These are phyloP conservation scores for Salvia miltiorrhiza DNA, from an alignment of 257 asterid genomes.

Conservation along the genomic window DNA sequence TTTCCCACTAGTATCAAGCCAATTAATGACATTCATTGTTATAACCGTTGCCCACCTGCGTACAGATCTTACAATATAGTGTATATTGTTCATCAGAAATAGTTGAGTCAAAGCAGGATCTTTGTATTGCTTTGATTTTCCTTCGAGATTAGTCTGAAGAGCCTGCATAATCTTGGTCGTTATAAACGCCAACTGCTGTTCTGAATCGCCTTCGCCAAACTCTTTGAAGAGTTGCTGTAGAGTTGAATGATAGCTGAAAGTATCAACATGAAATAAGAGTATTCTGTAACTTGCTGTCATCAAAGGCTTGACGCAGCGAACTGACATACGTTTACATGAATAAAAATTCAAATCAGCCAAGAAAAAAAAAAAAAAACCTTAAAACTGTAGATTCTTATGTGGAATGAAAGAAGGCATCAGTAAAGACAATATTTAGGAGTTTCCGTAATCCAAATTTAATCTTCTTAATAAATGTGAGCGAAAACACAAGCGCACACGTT, in stretches of 20 bases:
- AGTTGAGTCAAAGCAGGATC: conserved; percentile 93
- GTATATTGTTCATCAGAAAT: conserved; percentile 89
- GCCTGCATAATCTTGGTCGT: conserved; percentile 87
- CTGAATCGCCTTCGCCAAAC: conserved; percentile 47
- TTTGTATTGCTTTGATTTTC: conserved; percentile 88
- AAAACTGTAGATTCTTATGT: too few relatives aligned
- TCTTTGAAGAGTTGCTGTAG: conserved; percentile 78
- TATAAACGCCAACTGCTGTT: conserved; percentile 58
- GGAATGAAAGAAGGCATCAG: background rate
- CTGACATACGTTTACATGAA: background rate
- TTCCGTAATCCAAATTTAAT: background rate
- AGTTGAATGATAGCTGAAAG: conserved; percentile 84
- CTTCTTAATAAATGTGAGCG: background rate
- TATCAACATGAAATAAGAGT: conserved; percentile 15
- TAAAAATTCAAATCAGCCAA: background rate
- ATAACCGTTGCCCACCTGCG: conserved; percentile 52
- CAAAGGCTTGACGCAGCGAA: conserved; percentile 10
- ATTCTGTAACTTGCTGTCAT: conserved; percentile 7
- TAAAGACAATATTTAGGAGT: background rate
- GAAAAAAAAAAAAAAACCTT: too few relatives aligned
- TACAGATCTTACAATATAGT: conserved; percentile 91
- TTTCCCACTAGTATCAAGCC: background rate
- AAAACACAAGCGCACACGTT: background rate
- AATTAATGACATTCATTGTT: background rate
- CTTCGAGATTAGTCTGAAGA: conserved; percentile 85